These are phyloP conservation scores for Pseudopithomyces chartarum DNA, from an alignment of 2,329 filamentous ascomycete species.

Conservation along the genomic window DNA sequence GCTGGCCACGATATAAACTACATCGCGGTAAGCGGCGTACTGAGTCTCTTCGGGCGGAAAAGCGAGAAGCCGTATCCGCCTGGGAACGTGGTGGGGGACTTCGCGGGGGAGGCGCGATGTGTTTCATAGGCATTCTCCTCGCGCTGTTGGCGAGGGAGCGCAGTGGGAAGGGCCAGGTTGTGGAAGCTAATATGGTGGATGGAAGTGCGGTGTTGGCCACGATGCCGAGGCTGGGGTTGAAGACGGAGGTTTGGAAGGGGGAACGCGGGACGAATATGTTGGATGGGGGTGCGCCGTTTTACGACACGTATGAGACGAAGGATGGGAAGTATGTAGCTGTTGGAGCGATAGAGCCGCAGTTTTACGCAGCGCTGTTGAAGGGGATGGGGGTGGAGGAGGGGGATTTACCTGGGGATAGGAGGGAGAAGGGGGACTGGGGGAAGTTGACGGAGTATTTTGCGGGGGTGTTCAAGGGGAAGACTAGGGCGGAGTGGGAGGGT, in stretches of 20 bases:
- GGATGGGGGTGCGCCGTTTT: slow-evolving; percentile 86
- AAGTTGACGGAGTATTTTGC: slow-evolving; percentile 67
- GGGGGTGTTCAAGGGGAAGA: slow-evolving; percentile 69
- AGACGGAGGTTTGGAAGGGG: slow-evolving; percentile 65
- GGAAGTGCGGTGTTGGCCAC: slow-evolving; percentile 78
- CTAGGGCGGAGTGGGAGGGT: slow-evolving; percentile 78
- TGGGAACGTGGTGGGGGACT: slow-evolving; percentile 84
- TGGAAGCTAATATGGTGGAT: slow-evolving; percentile 97
- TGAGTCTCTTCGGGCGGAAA: slow-evolving; percentile 74
- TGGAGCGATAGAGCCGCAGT: slow-evolving; percentile 86
- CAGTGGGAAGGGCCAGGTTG: slow-evolving; percentile 78
- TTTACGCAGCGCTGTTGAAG: slow-evolving; percentile 71
- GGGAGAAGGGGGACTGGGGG: slow-evolving; percentile 70
- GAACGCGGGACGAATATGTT: slow-evolving; percentile 76
- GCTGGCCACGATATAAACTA: slow-evolving; percentile 98
- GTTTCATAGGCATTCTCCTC: slow-evolving; percentile 81
- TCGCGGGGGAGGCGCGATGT: slow-evolving; percentile 83
- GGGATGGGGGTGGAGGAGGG: slow-evolving; percentile 64
- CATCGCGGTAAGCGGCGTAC: slow-evolving; percentile 81
- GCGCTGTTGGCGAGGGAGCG: slow-evolving; percentile 71
- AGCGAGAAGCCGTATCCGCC: slow-evolving; percentile 77
- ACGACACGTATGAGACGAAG: slow-evolving; percentile 84
- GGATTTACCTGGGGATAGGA: slow-evolving; percentile 55
- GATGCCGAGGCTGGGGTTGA: slow-evolving; percentile 72
- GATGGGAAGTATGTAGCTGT: slow-evolving; percentile 83